Base-by-base conservation (phyloP, 352 stramenopile species). In the Phytopythium vexans region DNA sequence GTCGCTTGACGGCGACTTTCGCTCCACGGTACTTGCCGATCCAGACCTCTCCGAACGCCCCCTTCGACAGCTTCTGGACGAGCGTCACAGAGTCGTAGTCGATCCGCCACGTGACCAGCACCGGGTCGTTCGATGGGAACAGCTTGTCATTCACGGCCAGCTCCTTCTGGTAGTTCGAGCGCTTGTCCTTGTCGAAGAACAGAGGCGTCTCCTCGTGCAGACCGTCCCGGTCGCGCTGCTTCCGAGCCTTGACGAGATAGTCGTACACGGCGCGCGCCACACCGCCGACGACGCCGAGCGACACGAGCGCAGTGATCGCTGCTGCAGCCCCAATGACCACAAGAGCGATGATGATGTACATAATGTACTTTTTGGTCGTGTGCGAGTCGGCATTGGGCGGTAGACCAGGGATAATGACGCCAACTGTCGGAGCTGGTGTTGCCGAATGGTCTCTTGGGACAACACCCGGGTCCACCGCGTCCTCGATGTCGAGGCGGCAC, bases 31-130 rank as follows among this genome's bases (percentile, higher is more conserved):
- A 90, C 45, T 71, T 68, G 3, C 70, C 80, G n/a, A 88, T 52
- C 80, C 80, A 90, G 8, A 90, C 80, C 49, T 90, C 80, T 7
- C 80, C 80, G 49, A 77, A 90, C 15, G 77, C 80, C 0, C 80
- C 80, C 53, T 87, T 79, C 14, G 77, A 73, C n/a, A 89, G 60
- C 38, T 83, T 81, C 58, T 77, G 74, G 12, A 77, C 61, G 31
- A 88, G 73, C 49, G 72, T 75, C n/a, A 88, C 62, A 36, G 70
- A 69, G 52, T 88, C 77, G 57, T 85, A 88, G 41, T 88, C 77
- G 44, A 88, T 63, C 6, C 77, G 74, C 74, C 74, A 88, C 15
- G 77, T 88, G 47, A 88, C 73, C 37, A 88, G 73, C 50, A 88
- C 75, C 31, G 73, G 73, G 41, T 88, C 77, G 44, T 88, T 79